Evolutionary conservation across 768 basidiomycete genomes (phyloP).

Genomic region (Lactarius indigo): DNA sequence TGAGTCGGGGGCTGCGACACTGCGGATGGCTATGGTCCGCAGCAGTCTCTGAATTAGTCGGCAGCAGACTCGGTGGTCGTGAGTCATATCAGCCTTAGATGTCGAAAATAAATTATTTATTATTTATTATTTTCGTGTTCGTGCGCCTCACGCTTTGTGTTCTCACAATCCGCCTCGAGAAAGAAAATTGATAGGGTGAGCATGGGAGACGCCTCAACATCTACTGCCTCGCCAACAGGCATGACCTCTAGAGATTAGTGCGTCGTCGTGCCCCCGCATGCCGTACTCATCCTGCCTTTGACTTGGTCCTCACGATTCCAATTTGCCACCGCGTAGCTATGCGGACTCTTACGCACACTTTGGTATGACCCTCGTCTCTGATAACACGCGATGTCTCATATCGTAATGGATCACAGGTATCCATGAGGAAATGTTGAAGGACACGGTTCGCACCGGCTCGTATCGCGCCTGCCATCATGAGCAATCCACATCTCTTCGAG

Average conservation of each 20-base stretch:
- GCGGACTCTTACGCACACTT: conserved; percentile 97
- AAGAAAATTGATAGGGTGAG: background rate
- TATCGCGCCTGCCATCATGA: conserved; percentile 93
- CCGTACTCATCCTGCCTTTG: conserved; percentile 22
- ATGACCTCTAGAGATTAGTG: conserved; percentile 92
- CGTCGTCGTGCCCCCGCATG: conserved; percentile 31
- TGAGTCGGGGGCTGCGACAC: background rate
- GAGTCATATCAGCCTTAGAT: background rate
- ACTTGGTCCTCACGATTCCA: conserved; percentile 5
- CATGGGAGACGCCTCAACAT: conserved; percentile 20
- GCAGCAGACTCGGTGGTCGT: background rate
- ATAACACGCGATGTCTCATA: background rate
- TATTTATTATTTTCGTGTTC: background rate
- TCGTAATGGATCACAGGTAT: conserved; percentile 55
- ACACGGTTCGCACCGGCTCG: conserved; percentile 89
- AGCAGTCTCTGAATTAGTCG: background rate
- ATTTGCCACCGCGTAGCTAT: conserved; percentile 52
- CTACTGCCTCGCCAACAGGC: conserved; percentile 18
- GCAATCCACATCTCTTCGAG: conserved; percentile 94
- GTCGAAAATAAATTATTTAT: background rate
- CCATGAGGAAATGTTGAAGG: conserved; percentile 99
- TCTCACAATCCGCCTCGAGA: background rate
- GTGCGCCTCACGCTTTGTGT: background rate
- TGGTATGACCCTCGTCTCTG: conserved; percentile 45
- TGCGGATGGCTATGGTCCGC: background rate